Evolutionary conservation across 306 rosid genomes (phyloP), one percentile per base, ranked within the genome.

Genomic region (Fragaria nilgerrensis): DNA sequence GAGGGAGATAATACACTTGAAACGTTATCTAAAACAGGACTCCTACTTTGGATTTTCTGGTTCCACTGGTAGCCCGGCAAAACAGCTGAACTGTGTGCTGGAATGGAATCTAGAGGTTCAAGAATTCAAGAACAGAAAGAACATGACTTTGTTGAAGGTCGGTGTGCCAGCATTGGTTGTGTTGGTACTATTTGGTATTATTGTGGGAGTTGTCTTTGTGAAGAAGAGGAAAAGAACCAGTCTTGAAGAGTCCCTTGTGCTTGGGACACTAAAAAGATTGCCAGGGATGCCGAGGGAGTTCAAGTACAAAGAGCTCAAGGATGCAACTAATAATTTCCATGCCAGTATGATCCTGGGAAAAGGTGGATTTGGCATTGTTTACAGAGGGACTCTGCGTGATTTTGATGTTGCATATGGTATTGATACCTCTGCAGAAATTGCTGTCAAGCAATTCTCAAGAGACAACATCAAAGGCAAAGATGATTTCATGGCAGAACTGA

Each of bases 401-500:
- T 67, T 16, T 58, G 75, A 80, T 68, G 29, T 34, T 14, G 56
- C 36, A 6, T 43, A 34, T 17, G 1, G 3, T 17, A 53, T 62
- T n/a, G 47, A 23, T 6, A 22, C 22, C 15, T 65, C 63, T 10
- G 50, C 66, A 73, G 84, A 83, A 81, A 36, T 85, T 32, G 84
- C 88, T 7, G 91, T 87, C 55, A 87, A 87, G 87, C 71, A 68
- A 79, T 87, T 87, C 61, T 80, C 85, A 15, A 73, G 84, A 53
- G 88, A 87, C 37, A 78, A 78, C 70, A 74, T 85, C 43, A 56
- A 85, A 66, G 79, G 91, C 64, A 80, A 72, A 75, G 84, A 78
- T 14, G 87, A 87, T 80, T 87, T 87, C 83, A 53, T 85, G 77
- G 91, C 88, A 41, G 91, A 85, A 85, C 87, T 85, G 66, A 85